Evolutionary conservation across 108 stramenopile genomes (phyloP), one percentile per base, ranked within the genome.

Genomic region (Skeletonema marinoi): DNA sequence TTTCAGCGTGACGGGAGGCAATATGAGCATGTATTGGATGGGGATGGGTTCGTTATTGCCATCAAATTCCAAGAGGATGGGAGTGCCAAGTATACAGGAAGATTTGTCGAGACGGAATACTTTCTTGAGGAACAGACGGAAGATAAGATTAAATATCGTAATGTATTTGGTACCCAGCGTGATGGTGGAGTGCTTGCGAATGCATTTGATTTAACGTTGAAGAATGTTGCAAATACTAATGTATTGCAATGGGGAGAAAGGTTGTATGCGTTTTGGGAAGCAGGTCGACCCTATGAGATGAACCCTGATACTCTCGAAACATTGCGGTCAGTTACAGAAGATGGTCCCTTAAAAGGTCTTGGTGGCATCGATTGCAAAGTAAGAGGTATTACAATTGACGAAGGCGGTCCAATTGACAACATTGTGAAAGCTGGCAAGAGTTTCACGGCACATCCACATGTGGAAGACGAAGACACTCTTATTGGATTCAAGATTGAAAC

Each of bases 181-280:
- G 48, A 73, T 16, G 85, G 85, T 17, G 84, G 85, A 16, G 32
- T 58, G 14, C 21, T 82, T 54, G 60, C 42, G 1, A 87, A 87
- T 68, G 48, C 82, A 70, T 80, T 87, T 59, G 42, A 80, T 38
- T 66, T 78, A 11, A 25, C 38, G 9, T 32, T 71, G 16, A 87
- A 87, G 60, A 87, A 87, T 41, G 4, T 42, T 19, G 85, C 86
- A 1, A 87, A 87, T 65, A 86, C 85, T 0, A 84, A 86, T 64
- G 74, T 87, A 21, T 11, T 86, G 12, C 42, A 74, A 32, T 81
- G 78, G 78, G 85, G 74, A 13, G 71, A 78, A n/a, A 68, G 68
- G 3, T 42, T 87, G 36, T 68, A 86, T 33, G 85, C 75, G 33
- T 80, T 86, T 12, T 87, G 75, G 75, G 85, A 87, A 39, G 85